Evolutionary conservation across 202 grass and related monocot genomes (phyloP).

Genomic region (Dendrocalamus latiflorus): DNA sequence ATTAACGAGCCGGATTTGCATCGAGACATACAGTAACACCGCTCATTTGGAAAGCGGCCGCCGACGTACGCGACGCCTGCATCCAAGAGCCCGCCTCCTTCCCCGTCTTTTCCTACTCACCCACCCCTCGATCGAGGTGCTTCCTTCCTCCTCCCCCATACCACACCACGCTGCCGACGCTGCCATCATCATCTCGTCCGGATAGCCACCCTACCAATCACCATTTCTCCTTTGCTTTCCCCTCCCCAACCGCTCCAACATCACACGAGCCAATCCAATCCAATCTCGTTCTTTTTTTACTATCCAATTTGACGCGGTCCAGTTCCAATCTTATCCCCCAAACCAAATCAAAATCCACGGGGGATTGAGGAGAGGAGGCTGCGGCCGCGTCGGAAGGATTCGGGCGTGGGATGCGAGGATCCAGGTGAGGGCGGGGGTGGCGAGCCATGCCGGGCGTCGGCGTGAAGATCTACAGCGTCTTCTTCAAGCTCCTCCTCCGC

Average conservation of each 20-base stretch:
- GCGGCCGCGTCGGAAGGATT: not conserved
- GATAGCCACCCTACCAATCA: slow-evolving; percentile 22
- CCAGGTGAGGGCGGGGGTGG: slow-evolving; percentile 30
- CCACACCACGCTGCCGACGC: not conserved
- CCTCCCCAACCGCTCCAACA: slow-evolving; percentile 32
- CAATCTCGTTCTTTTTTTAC: not conserved
- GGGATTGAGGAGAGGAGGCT: not conserved
- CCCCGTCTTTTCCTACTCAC: slow-evolving; percentile 1
- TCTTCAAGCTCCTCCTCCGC: slow-evolving; percentile 93
- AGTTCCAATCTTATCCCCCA: not conserved
- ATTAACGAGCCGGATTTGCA: slow-evolving; percentile 9
- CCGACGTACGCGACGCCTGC: not conserved
- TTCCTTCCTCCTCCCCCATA: not conserved
- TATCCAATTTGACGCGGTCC: not conserved
- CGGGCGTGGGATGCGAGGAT: slow-evolving; percentile 37
- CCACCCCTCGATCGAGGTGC: slow-evolving; percentile 14
- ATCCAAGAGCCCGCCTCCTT: not conserved
- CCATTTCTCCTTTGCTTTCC: not conserved
- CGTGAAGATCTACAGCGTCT: slow-evolving; percentile 95
- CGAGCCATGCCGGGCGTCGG: slow-evolving; percentile 73
- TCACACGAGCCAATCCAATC: not conserved
- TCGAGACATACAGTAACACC: not conserved
- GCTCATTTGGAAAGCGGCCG: not conserved
- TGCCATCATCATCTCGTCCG: not conserved
- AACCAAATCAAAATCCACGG: not conserved